Evolutionary conservation across 2,329 filamentous ascomycete genomes (phyloP), one percentile per base, ranked within the genome.

Genomic region (Arthrinium phaeospermum): DNA sequence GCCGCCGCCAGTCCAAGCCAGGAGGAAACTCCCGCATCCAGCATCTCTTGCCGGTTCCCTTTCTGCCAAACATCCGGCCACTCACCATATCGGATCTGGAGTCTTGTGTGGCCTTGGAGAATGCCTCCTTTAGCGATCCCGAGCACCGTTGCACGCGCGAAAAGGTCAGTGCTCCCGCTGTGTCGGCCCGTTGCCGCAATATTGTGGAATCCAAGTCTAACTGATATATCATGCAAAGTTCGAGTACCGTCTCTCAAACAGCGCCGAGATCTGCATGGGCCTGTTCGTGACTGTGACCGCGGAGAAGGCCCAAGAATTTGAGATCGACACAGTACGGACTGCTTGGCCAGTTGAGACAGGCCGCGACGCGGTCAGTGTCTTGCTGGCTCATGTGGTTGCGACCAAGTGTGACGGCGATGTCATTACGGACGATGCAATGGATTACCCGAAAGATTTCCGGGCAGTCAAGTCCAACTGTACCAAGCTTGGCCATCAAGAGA

Each of bases 341-440:
- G 88, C 90, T 75, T 83, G 85, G 75, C 85, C 87, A 49, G 86
- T 93, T 76, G 89, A 93, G 80, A 87, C 88, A 74, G 84, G 88
- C 78, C 84, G 89, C n/a, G 88, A 88, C 74, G 86, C 84, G 57
- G 81, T 85, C 72, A 86, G 87, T 73, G 87, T 94, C 64, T 86
- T 98, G 34, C 86, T 98, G 68, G 95, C 90, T 51, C 94, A 97
- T 82, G 87, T 96, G 75, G 86, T 97, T 74, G 89, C 93, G 27
- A 95, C 94, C 16, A 91, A 93, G 75, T 92, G 91, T 49, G 85
- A 86, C 49, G 88, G 89, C 69, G 79, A 83, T 0, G 82, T 89
- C 57, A 90, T 97, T 71, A 93, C 91, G 1, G 94, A 97, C 78
- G 86, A 86, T 8, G 91, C 94, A 75, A 97, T 98, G 94, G 88